Evolutionary conservation across 768 basidiomycete species (phyloP).

Genomic region (Hygrophoropsis aurantiaca): DNA sequence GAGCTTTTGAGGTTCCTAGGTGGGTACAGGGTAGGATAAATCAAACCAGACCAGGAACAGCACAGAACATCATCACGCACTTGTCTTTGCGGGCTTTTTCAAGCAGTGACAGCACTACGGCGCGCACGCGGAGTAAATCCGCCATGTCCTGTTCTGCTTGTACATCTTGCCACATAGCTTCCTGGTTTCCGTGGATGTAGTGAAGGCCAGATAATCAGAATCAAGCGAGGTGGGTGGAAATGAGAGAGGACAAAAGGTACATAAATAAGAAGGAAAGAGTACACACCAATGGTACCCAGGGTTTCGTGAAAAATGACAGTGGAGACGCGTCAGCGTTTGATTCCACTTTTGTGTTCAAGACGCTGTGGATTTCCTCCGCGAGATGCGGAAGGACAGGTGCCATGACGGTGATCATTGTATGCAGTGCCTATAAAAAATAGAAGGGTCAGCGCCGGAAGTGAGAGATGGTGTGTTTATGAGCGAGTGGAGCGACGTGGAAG

Average conservation of each 20-base stretch:
- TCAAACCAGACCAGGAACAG: neutral
- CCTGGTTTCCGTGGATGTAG: slow-evolving; percentile 43
- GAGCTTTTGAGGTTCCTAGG: slow-evolving; percentile 70
- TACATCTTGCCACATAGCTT: slow-evolving; percentile 59
- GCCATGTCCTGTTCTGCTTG: slow-evolving; percentile 63
- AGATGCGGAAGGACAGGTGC: slow-evolving; percentile 90
- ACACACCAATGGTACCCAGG: slow-evolving; percentile 72
- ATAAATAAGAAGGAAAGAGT: neutral
- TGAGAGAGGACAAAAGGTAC: neutral
- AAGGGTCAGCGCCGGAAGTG: no score
- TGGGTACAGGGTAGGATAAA: slow-evolving; percentile 4
- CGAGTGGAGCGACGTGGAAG: no score
- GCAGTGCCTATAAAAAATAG: slow-evolving; percentile 65
- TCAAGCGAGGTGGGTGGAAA: neutral
- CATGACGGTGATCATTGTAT: slow-evolving; percentile 65
- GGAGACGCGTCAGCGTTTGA: slow-evolving; percentile 29
- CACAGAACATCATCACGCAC: slow-evolving; percentile 39
- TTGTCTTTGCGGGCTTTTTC: slow-evolving; percentile 77
- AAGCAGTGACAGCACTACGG: slow-evolving; percentile 60
- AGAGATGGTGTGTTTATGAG: no score
- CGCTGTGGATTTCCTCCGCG: slow-evolving; percentile 79
- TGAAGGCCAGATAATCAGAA: neutral
- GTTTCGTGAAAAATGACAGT: slow-evolving; percentile 65
- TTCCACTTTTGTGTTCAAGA: slow-evolving; percentile 15
- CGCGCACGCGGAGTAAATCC: slow-evolving; percentile 58